phyloP scores from a whole-genome alignment of 1,139 yeast species.

The Geotrichum aggregatum region DNA sequence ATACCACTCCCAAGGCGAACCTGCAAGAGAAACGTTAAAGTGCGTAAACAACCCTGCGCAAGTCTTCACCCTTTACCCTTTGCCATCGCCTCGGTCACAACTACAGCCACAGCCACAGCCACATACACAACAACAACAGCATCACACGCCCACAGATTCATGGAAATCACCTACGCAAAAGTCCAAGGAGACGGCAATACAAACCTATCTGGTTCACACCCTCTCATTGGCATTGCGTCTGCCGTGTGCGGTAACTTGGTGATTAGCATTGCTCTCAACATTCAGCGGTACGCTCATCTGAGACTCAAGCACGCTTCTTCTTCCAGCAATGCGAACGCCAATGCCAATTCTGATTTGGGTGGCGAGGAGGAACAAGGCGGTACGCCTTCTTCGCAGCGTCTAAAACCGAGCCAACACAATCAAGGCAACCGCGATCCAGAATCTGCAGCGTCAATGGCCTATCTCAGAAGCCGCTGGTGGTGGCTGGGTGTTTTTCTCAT shows the following conservation, averaged over 20 bases:
- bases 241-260: constrained; percentile 41
- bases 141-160: not conserved
- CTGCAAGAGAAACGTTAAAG: no score
- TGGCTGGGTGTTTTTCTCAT: constrained; percentile 43
- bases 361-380: no score
- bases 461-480: constrained; percentile 38
- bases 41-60: not conserved
- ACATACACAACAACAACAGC: not conserved
- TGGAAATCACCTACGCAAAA: no score
- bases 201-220: constrained; percentile 19
- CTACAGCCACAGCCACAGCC: not conserved
- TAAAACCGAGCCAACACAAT: not conserved
- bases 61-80: not conserved
- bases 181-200: no score
- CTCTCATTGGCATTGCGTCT: constrained; percentile 36
- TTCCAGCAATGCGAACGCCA: constrained; percentile 3
- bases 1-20: not conserved
- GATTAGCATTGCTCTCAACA: constrained; percentile 40
- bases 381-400: no score
- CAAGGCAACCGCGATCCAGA: not conserved
- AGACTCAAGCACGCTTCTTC: constrained; percentile 13
- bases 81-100: not conserved
- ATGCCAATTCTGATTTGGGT: not conserved
- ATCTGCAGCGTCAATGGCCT: constrained; percentile 18
- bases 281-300: constrained; percentile 42